A percentile compares a stretch with the other conserved stretches of the same genome.
Conservation (phyloP, 2,329 filamentous ascomycete species). For the Plenodomus biglobosus region DNA sequence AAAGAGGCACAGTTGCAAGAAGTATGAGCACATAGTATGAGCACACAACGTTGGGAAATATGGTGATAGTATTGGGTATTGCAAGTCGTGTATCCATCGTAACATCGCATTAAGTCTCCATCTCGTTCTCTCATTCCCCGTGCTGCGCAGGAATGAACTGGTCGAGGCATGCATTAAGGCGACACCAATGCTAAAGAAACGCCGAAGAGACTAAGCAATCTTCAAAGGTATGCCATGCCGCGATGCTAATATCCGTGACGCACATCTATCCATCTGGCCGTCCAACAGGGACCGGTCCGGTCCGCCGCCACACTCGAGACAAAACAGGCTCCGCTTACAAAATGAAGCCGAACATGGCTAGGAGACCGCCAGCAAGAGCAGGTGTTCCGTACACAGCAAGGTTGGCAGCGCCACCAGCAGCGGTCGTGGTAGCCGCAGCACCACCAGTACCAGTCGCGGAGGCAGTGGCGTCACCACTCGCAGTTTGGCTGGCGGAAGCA, state of each 20-base stretch:
- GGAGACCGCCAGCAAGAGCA: constrained; percentile 55
- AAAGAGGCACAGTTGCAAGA: no score
- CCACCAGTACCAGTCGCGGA: constrained; percentile 32
- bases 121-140: constrained; percentile 15
- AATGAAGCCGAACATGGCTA: constrained; percentile 59
- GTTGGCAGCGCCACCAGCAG: constrained; percentile 49
- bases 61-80: constrained; percentile 33
- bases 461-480: constrained; percentile 29
- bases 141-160: constrained; percentile 13
- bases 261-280: constrained; percentile 28
- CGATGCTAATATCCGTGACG: constrained; percentile 19
- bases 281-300: constrained; percentile 32
- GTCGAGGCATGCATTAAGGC: constrained; percentile 20
- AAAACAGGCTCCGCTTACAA: constrained; percentile 49
- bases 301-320: constrained; percentile 8
- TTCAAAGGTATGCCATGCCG: constrained; percentile 12
- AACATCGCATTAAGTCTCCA: constrained; percentile 39
- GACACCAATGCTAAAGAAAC: constrained; percentile 32
- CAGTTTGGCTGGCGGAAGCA: constrained; percentile 26
- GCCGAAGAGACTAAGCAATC: constrained; percentile 22
- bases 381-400: constrained; percentile 54
- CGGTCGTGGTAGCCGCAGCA: constrained; percentile 10
- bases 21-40: no score
- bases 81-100: constrained; percentile 41
- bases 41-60: constrained; percentile 10